Percentiles rank a stretch among this genome's conserved stretches.
These are phyloP conservation scores for Agrocybe praecox DNA, from an alignment of 768 basidiomycete genomes.

Conservation along the genomic window DNA sequence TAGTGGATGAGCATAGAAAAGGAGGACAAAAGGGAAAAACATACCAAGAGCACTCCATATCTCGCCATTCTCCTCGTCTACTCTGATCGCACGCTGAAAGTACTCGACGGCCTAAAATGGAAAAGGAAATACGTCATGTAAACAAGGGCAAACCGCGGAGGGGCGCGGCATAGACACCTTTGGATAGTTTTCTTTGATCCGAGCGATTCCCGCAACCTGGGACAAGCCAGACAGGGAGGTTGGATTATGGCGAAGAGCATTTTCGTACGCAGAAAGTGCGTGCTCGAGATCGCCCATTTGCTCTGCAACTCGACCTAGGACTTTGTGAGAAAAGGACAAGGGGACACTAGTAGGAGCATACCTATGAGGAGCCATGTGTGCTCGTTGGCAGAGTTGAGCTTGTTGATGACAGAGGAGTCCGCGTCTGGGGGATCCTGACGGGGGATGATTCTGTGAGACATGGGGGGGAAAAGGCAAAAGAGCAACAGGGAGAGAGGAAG, in stretches of 20 bases:
- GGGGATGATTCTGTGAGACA: conserved; percentile 64
- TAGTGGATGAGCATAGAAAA: conserved; percentile 11
- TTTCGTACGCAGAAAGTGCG: conserved; percentile 91
- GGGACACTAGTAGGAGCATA: conserved; percentile 31
- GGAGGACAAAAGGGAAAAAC: conserved; percentile 19
- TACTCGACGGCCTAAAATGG: conserved; percentile 86
- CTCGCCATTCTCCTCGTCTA: conserved; percentile 97
- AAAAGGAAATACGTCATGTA: conserved; percentile 39
- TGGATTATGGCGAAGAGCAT: conserved; percentile 94
- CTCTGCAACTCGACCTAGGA: conserved; percentile 88
- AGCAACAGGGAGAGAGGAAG: conserved; percentile 48
- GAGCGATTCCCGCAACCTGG: conserved; percentile 93
- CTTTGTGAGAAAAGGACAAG: conserved; percentile 12
- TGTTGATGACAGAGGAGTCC: conserved; percentile 57
- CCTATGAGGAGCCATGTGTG: conserved; percentile 96
- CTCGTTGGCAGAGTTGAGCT: conserved; percentile 85
- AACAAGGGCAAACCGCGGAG: conserved; percentile 42
- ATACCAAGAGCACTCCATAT: conserved; percentile 95
- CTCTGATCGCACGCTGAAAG: conserved; percentile 88
- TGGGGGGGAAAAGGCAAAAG: conserved; percentile 39
- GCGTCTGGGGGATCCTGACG: conserved; percentile 42
- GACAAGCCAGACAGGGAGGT: conserved; percentile 88
- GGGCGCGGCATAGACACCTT: conserved; percentile 57
- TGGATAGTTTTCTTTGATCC: conserved; percentile 97
- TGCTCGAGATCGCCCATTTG: conserved; percentile 94